Conservation (phyloP, 2,329 filamentous ascomycete genomes). For the Neophaeococcomyces aloes region DNA sequence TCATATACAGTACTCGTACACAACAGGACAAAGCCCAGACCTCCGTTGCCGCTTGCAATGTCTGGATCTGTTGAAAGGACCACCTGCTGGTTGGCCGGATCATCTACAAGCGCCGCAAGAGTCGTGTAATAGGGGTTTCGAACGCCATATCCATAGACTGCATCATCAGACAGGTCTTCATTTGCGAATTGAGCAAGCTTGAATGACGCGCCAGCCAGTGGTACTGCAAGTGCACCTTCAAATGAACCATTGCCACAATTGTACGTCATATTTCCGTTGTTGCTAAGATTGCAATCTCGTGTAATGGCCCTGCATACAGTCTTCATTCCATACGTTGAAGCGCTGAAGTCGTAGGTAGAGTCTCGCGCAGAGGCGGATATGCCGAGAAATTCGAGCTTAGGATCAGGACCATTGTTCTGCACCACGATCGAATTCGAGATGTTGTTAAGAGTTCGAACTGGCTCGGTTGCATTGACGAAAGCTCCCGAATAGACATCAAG, state of each 20-base stretch:
- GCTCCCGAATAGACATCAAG: not conserved
- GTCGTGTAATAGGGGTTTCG: constrained; percentile 12
- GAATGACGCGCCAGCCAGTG: not conserved
- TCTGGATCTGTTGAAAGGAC: constrained; percentile 6
- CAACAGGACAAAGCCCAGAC: constrained; percentile 13
- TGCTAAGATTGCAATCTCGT: constrained; percentile 15
- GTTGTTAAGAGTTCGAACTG: constrained; percentile 9
- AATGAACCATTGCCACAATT: constrained; percentile 10
- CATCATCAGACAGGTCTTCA: constrained; percentile 4
- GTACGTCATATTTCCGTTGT: constrained; percentile 5
- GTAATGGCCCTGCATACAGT: constrained; percentile 18
- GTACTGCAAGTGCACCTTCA: not conserved
- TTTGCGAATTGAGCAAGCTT: constrained; percentile 1
- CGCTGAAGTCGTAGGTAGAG: constrained; percentile 15
- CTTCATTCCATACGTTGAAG: constrained; percentile 15
- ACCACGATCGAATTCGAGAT: constrained; percentile 6
- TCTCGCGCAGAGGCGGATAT: constrained; percentile 4
- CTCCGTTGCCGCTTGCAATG: constrained; percentile 7
- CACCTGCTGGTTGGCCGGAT: not conserved
- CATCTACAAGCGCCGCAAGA: constrained; percentile 2
- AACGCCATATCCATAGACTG: not conserved
- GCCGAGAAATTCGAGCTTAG: constrained; percentile 12
- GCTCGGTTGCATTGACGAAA: not conserved
- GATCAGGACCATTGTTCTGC: constrained; percentile 3
- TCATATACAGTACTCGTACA: constrained; percentile 21